Base-by-base conservation (phyloP, 2,329 filamentous ascomycete species). In the Cladobotryum mycophilum region DNA sequence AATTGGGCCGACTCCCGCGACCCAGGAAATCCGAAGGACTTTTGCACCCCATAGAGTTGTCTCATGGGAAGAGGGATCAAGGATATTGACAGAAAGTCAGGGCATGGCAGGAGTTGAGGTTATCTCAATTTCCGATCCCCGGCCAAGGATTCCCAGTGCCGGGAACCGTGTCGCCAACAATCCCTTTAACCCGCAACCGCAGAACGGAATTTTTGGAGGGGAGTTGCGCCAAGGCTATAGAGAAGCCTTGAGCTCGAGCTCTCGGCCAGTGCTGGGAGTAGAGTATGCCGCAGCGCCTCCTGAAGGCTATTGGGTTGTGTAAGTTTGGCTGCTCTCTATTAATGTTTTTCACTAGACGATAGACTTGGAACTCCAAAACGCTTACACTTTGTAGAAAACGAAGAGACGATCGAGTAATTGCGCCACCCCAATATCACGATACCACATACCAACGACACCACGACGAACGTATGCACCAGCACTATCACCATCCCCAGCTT, bases 281-380 rank as follows among this genome's bases (percentile, higher is more conserved):
- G 43, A 40, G 17, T 11, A 47, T 53, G 48, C 45, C 42, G 33
- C 51, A 46, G 33, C 52, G 45, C 42, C 54, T 53, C 41, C 52
- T 12, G 54, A 61, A 33, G 53, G 51, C 43, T 58, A 56, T n/a
- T 54, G 52, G 52, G 59, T 61, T 33, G 49, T 61, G 62, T 64
- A 55, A 56, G 62, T 56, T 47, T 41, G 3, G 36, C 17, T 15
- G 37, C 17, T 15, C 43, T 14, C 22, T 12, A 9, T 17, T 17
- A 2, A 20, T 4, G 20, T 18, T 33, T 17, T 17, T n/a, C n/a
- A 38, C 13, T 5, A 17, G 12, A 17, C 13, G 12, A 38, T 38
- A 38, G 12, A 17, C 5, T 38, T n/a, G 9, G 25, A 30, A 11
- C 25, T 20, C 8, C 14, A 4, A 34, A 33, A 46, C 47, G 33